A percentile compares a stretch with the other conserved stretches of the same genome.
These are phyloP conservation scores for Zea mays DNA, from an alignment of 176 grass and related monocot genomes.

Conservation along the genomic window Zm-B73-REFERENCE-NAM-5.0 NC_050101.1:105599001-105599500, in stretches of 20 bases:
- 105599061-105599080: not conserved
- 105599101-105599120: constrained; percentile 8
- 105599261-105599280: constrained; percentile 51
- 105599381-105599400: not conserved
- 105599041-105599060: constrained; percentile 11
- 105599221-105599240: constrained; percentile 43
- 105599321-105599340: not conserved
- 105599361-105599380: constrained; percentile 12
- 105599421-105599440: constrained; percentile 35
- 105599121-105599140: constrained; percentile 34
- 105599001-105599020: not conserved
- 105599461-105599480: constrained; percentile 31
- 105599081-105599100: constrained; percentile 20
- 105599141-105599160: constrained; percentile 1
- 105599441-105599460: constrained; percentile 35
- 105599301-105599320: constrained; percentile 29
- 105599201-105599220: constrained; percentile 42
- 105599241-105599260: constrained; percentile 34
- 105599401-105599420: constrained; percentile 41
- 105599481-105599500: constrained; percentile 6
- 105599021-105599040: constrained; percentile 23
- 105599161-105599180: constrained; percentile 22
- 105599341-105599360: constrained; percentile 35
- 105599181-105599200: constrained; percentile 26
- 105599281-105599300: constrained; percentile 37